A percentile compares a stretch with the other conserved stretches of the same genome.
Conservation (phyloP, 192 early-diverging fungal genomes). For the Geranomyces variabilis region DNA sequence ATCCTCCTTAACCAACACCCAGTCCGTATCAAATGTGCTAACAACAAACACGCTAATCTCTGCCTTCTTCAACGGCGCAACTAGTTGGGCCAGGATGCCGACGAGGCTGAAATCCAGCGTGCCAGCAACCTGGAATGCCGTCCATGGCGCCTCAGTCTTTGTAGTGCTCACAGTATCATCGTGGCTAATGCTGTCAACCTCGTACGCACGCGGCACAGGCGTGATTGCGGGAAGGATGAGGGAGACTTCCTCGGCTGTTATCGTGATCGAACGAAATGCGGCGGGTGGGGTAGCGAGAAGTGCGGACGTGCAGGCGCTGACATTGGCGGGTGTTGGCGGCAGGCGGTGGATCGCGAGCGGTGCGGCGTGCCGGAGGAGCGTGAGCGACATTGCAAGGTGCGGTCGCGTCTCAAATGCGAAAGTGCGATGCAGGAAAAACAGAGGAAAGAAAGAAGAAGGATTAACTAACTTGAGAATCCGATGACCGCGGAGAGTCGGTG, state of each 20-base stretch:
- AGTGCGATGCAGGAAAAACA: too few relatives aligned
- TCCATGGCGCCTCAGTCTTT: conserved; percentile 37
- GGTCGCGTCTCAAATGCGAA: too few relatives aligned
- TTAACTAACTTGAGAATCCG: too few relatives aligned
- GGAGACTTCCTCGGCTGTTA: conserved; percentile 23
- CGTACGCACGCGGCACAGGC: background rate
- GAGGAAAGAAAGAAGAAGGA: too few relatives aligned
- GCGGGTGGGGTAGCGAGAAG: conserved; percentile 8
- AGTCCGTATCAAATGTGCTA: conserved; percentile 76
- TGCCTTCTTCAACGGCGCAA: conserved; percentile 54
- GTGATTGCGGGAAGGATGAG: conserved; percentile 18
- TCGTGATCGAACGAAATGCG: conserved; percentile 18
- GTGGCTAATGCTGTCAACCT: background rate
- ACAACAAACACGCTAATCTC: conserved; percentile 69
- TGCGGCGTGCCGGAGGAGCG: conserved; percentile 10
- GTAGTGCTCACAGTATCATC: background rate
- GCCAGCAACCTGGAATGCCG: conserved; percentile 59
- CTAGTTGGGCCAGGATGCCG: conserved; percentile 63
- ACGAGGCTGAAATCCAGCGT: conserved; percentile 69
- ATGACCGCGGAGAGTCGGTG: too few relatives aligned
- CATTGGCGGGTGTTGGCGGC: conserved; percentile 3
- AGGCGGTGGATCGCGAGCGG: conserved; percentile 27
- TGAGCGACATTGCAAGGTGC: background rate
- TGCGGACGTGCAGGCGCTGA: background rate
- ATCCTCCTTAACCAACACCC: conserved; percentile 67